A percentile compares a stretch with the other conserved stretches of the same genome.
Evolutionary conservation across 2,329 filamentous ascomycete species (phyloP).

Genomic region (Aspergillus intermedius): DNA sequence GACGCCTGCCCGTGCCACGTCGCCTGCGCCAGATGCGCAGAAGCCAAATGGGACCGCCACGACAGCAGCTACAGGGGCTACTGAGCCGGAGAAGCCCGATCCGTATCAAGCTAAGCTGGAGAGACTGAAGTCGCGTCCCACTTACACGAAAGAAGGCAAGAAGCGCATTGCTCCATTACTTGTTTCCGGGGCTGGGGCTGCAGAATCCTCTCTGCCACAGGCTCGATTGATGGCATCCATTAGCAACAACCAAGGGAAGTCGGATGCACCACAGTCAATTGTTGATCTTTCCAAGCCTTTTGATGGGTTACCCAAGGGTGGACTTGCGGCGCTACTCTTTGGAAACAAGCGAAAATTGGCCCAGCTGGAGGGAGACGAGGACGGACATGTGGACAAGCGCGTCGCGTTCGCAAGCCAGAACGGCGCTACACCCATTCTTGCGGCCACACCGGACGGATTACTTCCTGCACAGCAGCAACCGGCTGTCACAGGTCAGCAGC

Average conservation of each 20-base stretch:
- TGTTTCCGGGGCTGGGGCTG: constrained; percentile 80
- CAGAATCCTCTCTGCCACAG: constrained; percentile 81
- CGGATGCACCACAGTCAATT: constrained; percentile 71
- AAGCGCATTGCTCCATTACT: constrained; percentile 90
- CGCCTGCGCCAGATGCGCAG: constrained; percentile 17
- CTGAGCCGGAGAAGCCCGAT: constrained; percentile 39
- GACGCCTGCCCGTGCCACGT: constrained; percentile 16
- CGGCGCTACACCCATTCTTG: constrained; percentile 66
- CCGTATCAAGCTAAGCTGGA: constrained; percentile 56
- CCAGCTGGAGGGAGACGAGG: constrained; percentile 68
- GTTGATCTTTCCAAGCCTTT: constrained; percentile 90
- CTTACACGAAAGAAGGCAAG: constrained; percentile 92
- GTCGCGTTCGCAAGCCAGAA: constrained; percentile 54
- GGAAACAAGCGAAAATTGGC: constrained; percentile 88
- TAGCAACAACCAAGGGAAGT: constrained; percentile 57
- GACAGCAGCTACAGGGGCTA: constrained; percentile 21
- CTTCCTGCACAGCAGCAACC: constrained; percentile 64
- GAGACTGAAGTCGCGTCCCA: constrained; percentile 81
- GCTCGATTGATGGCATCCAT: constrained; percentile 77
- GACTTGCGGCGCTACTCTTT: constrained; percentile 74
- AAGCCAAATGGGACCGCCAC: constrained; percentile 28
- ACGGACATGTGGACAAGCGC: constrained; percentile 54
- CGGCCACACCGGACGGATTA: constrained; percentile 70
- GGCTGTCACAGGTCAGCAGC: constrained; percentile 54
- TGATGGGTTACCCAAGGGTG: constrained; percentile 85